A percentile compares a stretch with the other conserved stretches of the same genome.
Conservation (phyloP, 2,329 filamentous ascomycete species). For the Ilyonectria destructans region DNA sequence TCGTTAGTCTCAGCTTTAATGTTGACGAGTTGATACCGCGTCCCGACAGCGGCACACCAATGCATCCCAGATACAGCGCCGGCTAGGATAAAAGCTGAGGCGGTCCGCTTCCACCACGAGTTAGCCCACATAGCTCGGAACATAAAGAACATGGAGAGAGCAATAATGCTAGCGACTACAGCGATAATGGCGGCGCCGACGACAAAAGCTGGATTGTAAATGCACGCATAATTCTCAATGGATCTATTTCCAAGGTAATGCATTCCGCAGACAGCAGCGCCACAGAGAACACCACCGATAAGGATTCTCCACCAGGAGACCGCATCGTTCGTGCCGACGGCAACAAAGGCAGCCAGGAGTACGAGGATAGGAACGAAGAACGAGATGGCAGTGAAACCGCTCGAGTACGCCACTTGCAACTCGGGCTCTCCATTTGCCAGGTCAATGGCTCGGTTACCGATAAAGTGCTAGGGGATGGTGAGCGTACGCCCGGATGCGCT, state of each 20-base stretch:
- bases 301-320: slow-evolving; percentile 73
- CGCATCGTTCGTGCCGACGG: slow-evolving; percentile 73
- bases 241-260: slow-evolving; percentile 91
- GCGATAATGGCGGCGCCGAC: slow-evolving; percentile 81
- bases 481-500: slow-evolving; percentile 12
- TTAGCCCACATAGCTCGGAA: slow-evolving; percentile 84
- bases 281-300: slow-evolving; percentile 79
- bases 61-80: slow-evolving; percentile 89
- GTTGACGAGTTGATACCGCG: slow-evolving; percentile 73
- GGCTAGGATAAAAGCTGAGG: slow-evolving; percentile 79
- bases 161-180: slow-evolving; percentile 78
- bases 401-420: slow-evolving; percentile 82
- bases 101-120: slow-evolving; percentile 81
- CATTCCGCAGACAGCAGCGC: slow-evolving; percentile 86
- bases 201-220: slow-evolving; percentile 73
- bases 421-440: slow-evolving; percentile 74
- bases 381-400: slow-evolving; percentile 81
- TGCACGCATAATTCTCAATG: slow-evolving; percentile 82
- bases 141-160: slow-evolving; percentile 84
- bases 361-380: slow-evolving; percentile 87
- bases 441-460: slow-evolving; percentile 85
- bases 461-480: slow-evolving; percentile 59
- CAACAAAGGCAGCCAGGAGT: slow-evolving; percentile 81
- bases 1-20: slow-evolving; percentile 54
- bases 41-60: slow-evolving; percentile 84